Base-by-base conservation (phyloP, 768 basidiomycete species). In the Serendipita vermifera region DNA sequence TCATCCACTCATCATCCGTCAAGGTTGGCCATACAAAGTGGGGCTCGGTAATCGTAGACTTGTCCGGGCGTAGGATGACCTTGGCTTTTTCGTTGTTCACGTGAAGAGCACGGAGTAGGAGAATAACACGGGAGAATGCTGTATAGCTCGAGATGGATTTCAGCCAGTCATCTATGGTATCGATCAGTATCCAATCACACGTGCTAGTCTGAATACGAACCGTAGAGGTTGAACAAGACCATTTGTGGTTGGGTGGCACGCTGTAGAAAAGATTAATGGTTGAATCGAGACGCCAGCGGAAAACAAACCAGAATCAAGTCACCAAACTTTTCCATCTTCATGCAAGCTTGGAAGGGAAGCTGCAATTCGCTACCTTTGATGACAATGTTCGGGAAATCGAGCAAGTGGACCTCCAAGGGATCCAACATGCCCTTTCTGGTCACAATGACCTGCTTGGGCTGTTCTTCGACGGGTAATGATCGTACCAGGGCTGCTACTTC, bases 251-350 rank as follows among this genome's bases (percentile, higher is more conserved):
- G 94, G 13, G 88, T 97, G 27, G 94, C 92, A 58, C 92, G 87
- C 82, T 86, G 60, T 13, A 60, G 59, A 56, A 54, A 56, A 54
- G 58, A 36, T 35, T n/a, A 63, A 62, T 22, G 55, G 38, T 13
- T 35, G 2, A 35, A 27, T 14, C 6, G 39, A 55, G 33, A 5
- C 55, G 22, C 20, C 13, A 32, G 17, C 35, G 36, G 26, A 32
- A 15, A 31, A 63, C 76, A 54, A 65, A 83, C 84, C 67, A 97
- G 68, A 61, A 97, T 97, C 59, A 99, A 74, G 68, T 99, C 96
- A 73, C 96, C 96, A 62, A 99, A 98, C 71, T 98, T 97, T 78
- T 99, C 96, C 85, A 98, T 93, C 76, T 98, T 98, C 89, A 99
- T 92, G 63, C 92, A 94, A 14, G 96, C 94, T 71, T 98, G 94